Evolutionary conservation across 1,284 basidiomycete species (phyloP).

Genomic region (Malassezia slooffiae): DNA sequence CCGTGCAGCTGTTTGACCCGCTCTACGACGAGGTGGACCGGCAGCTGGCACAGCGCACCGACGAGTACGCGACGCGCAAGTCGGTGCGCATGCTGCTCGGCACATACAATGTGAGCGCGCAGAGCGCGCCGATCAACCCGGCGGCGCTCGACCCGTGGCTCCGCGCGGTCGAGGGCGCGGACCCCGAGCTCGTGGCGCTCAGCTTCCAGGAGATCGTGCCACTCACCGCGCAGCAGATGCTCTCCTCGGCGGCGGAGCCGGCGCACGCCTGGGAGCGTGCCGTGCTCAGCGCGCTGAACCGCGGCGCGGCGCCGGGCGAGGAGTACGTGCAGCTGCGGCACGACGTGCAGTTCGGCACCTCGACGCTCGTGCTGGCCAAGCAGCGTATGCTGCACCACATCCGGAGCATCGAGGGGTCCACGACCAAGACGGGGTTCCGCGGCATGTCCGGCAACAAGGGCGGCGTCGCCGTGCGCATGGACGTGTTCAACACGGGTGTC

Average conservation of each 20-base stretch:
- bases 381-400: slow-evolving; percentile 64
- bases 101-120: slow-evolving; percentile 69
- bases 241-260: slow-evolving; percentile 85
- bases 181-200: slow-evolving; percentile 45
- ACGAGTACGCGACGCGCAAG: slow-evolving; percentile 73
- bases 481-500: slow-evolving; percentile 77
- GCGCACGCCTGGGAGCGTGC: slow-evolving; percentile 62
- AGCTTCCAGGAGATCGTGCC: slow-evolving; percentile 98
- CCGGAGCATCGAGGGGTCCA: slow-evolving; percentile 78
- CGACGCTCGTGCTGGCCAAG: slow-evolving; percentile 74
- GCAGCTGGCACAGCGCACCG: slow-evolving; percentile 50
- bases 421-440: slow-evolving; percentile 88
- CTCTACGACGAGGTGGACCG: slow-evolving; percentile 73
- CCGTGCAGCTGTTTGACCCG: slow-evolving; percentile 85
- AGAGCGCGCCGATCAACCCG: slow-evolving; percentile 65
- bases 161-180: slow-evolving; percentile 54
- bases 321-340: slow-evolving; percentile 73
- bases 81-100: slow-evolving; percentile 69
- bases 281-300: slow-evolving; percentile 65
- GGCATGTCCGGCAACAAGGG: slow-evolving; percentile 90
- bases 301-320: background rate
- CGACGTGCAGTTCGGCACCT: slow-evolving; percentile 92
- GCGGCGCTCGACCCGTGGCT: slow-evolving; percentile 83
- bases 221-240: slow-evolving; percentile 85
- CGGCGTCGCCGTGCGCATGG: slow-evolving; percentile 80